Percentiles rank a stretch among this genome's conserved stretches.
Conservation (phyloP, 768 basidiomycete species). For the Leccinum obscurum region DNA sequence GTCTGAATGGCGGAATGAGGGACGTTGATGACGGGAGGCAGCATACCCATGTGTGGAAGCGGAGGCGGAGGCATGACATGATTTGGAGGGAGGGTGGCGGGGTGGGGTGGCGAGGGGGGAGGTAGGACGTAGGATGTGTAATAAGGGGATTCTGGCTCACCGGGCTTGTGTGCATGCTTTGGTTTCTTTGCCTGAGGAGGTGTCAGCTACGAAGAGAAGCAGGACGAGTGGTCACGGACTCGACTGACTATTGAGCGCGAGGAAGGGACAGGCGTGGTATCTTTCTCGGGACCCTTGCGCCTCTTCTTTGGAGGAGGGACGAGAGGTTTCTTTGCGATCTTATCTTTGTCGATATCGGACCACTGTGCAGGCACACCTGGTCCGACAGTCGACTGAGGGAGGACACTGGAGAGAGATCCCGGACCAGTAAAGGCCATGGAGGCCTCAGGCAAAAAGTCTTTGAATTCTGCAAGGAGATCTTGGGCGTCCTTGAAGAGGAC, state of each 20-base stretch:
- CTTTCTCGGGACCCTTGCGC: constrained; percentile 67
- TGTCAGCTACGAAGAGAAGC: constrained; percentile 7
- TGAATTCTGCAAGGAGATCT: constrained; percentile 79
- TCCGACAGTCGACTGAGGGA: constrained; percentile 47
- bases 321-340: constrained; percentile 45
- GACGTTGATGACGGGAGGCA: constrained; percentile 26
- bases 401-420: constrained; percentile 44
- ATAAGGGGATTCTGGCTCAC: constrained; percentile 54
- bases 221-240: constrained; percentile 35
- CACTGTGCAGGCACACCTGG: constrained; percentile 38
- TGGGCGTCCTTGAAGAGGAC: constrained; percentile 78
- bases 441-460: constrained; percentile 74
- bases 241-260: constrained; percentile 49
- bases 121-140: constrained; percentile 47
- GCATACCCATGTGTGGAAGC: constrained; percentile 28
- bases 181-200: constrained; percentile 54
- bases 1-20: constrained; percentile 35
- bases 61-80: constrained; percentile 32
- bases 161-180: constrained; percentile 60
- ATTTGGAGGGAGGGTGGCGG: constrained; percentile 18
- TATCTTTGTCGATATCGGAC: constrained; percentile 41
- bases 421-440: constrained; percentile 43
- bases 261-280: constrained; percentile 58
- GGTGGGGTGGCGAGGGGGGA: constrained; percentile 35
- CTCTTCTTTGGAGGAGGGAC: constrained; percentile 52